Base-by-base conservation (phyloP, 2,329 filamentous ascomycete genomes). In the Cladosporium velox region DNA sequence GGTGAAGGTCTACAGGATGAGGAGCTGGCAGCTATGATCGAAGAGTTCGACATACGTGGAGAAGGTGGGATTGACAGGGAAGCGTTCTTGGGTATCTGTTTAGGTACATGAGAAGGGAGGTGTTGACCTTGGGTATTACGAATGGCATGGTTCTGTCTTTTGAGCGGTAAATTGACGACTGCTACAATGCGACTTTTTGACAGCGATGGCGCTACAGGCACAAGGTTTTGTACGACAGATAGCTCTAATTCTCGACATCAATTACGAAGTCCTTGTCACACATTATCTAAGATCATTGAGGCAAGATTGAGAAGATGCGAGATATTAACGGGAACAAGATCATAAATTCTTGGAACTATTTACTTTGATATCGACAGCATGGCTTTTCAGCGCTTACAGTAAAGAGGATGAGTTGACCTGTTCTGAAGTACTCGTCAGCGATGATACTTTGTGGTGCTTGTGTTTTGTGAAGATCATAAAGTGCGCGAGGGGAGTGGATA, bases 21-120 rank as follows among this genome's bases (percentile, higher is more conserved):
- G 74, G 95, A 99, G 78, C 84, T 99, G 68, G 85, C 88, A 72
- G 93, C 93, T 70, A 99, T 99, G 95, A 95, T 99, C 81, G 93
- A 97, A 75, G 94, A 98, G 79, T 96, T 98, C 81, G 95, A 99
- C 81, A 85, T 97, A 70, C 91, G 96, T 75, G 94, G 92, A 1
- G 96, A 96, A 72, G 93, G 93, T 12, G 93, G 85, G 66, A 88
- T 90, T 70, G 84, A 82, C 58, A 77, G 85, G 72, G 87, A 89
- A 67, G 87, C 87, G 67, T 90, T 90, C 79, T 81, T 89, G 71
- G 84, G 85, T n/a, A 90, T 90, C 70, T 89, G 87, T 77, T 80
- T 88, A 77, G 81, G 80, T 26, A 59, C 55, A n/a, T 65, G 63
- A 65, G 14, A 52, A 32, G 3, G 28, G 26, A 34, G 30, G n/a